Percentiles rank a stretch among this genome's conserved stretches.
Evolutionary conservation across 805 yeast species (phyloP).

Genomic region (Scheffersomyces spartinae): DNA sequence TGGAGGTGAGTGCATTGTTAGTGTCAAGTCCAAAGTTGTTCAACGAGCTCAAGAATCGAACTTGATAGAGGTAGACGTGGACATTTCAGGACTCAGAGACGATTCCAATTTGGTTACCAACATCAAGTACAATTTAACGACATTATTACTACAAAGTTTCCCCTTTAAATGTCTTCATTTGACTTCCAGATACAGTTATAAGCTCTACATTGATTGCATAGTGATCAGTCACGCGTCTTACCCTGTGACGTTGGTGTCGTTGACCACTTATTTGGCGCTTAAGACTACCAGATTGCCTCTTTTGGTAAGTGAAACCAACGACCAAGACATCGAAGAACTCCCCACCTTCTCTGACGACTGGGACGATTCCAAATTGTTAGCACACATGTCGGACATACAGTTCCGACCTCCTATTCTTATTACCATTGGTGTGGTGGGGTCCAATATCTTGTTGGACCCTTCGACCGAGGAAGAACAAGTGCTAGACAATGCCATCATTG

Average conservation of each 20-base stretch:
- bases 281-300: conserved; percentile 68
- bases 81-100: conserved; percentile 69
- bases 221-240: conserved; percentile 68
- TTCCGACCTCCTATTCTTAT: conserved; percentile 70
- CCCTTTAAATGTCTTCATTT: conserved; percentile 44
- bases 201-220: conserved; percentile 68
- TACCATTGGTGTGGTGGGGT: conserved; percentile 65
- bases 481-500: conserved; percentile 68
- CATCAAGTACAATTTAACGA: conserved; percentile 49
- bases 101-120: conserved; percentile 61
- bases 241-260: conserved; percentile 71
- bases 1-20: conserved; percentile 89
- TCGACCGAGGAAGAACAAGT: conserved; percentile 82
- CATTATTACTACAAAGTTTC: conserved; percentile 40
- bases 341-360: conserved; percentile 89
- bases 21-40: conserved; percentile 79
- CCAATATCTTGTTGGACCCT: conserved; percentile 69
- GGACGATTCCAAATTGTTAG: conserved; percentile 43
- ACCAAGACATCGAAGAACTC: conserved; percentile 63
- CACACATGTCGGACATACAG: conserved; percentile 16
- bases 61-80: conserved; percentile 66
- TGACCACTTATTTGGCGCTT: conserved; percentile 74
- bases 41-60: conserved; percentile 25
- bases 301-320: conserved; percentile 57
- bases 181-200: conserved; percentile 66